Conservation (phyloP, 129 eudicot genomes). For the Tagetes patula region DNA sequence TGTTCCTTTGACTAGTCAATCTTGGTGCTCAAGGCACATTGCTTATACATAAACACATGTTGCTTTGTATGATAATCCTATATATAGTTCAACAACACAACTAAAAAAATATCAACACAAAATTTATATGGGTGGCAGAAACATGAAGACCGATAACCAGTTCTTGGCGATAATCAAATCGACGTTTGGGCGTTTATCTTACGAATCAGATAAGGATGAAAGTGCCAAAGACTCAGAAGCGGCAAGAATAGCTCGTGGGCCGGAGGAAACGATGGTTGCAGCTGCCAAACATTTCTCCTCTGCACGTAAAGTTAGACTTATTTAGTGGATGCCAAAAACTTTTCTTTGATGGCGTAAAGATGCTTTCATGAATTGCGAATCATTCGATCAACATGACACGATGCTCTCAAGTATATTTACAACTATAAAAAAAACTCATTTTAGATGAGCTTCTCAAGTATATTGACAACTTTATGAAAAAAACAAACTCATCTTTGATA, state of each 20-base stretch:
- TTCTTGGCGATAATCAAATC: constrained; percentile 18
- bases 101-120: not conserved
- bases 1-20: not conserved
- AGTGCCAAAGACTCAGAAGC: not conserved
- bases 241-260: constrained; percentile 7
- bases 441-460: not conserved
- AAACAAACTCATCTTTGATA: not conserved
- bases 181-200: constrained; percentile 11
- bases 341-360: not conserved
- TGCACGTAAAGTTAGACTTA: constrained; percentile 39
- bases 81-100: constrained; percentile 3
- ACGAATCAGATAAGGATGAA: not conserved
- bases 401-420: not conserved
- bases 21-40: constrained; percentile 6
- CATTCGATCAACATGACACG: not conserved
- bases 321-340: not conserved
- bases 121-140: constrained; percentile 26
- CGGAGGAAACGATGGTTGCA: constrained; percentile 42
- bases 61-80: not conserved
- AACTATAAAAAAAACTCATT: not conserved
- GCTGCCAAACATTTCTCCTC: constrained; percentile 44
- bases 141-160: not conserved
- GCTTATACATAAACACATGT: not conserved
- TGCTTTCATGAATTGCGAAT: not conserved
- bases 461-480: not conserved